phyloP scores from a whole-genome alignment of 352 stramenopile genomes.

The Phytophthora pistaciae region DNA sequence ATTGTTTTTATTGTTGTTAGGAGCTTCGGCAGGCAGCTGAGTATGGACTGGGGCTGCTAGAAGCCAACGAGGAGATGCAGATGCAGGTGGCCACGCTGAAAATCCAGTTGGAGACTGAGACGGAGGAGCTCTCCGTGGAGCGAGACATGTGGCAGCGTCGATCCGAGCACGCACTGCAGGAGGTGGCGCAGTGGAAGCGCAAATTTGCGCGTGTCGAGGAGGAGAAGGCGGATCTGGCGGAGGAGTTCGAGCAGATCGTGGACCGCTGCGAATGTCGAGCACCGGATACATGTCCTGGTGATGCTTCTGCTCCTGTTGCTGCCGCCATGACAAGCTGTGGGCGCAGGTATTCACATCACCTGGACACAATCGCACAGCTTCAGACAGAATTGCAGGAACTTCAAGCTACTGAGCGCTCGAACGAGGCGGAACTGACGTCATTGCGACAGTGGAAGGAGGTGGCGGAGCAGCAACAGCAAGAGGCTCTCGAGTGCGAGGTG shows the following conservation, averaged over 20 bases:
- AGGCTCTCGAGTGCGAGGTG: constrained; percentile 45
- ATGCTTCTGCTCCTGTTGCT: not conserved
- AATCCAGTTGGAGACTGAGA: constrained; percentile 77
- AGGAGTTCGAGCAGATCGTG: constrained; percentile 66
- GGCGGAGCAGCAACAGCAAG: constrained; percentile 51
- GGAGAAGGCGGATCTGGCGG: constrained; percentile 64
- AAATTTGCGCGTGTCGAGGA: constrained; percentile 72
- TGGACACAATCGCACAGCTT: constrained; percentile 45
- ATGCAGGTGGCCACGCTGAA: constrained; percentile 73
- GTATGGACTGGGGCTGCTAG: constrained; percentile 82
- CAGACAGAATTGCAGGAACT: constrained; percentile 57
- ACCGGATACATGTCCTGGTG: constrained; percentile 2
- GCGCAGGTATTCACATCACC: constrained; percentile 31
- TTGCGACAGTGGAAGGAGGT: constrained; percentile 61
- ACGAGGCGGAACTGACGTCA: constrained; percentile 47
- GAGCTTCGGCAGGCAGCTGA: constrained; percentile 80
- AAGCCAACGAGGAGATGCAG: constrained; percentile 80
- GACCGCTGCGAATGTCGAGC: constrained; percentile 49
- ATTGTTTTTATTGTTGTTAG: constrained; percentile 40
- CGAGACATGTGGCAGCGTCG: constrained; percentile 69
- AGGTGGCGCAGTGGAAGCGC: constrained; percentile 76
- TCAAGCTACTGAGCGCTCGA: constrained; percentile 42
- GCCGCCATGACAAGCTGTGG: constrained; percentile 4
- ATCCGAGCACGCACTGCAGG: constrained; percentile 64
- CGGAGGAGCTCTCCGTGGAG: constrained; percentile 68